Evolutionary conservation across 768 basidiomycete genomes (phyloP).

Genomic region (Mycena alexandri): DNA sequence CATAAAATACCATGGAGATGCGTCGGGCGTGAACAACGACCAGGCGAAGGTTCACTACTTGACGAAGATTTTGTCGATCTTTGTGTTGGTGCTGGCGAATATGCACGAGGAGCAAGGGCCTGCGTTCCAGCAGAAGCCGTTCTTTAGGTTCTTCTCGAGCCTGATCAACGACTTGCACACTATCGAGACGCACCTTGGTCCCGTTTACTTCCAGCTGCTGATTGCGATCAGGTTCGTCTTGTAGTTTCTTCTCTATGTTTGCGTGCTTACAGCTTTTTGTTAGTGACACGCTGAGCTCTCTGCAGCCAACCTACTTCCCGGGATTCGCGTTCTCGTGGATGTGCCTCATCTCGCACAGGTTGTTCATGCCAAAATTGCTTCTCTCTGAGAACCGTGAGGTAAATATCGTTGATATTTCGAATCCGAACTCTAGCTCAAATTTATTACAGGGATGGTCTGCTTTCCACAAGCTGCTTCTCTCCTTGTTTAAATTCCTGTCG

Average conservation of each 20-base stretch:
- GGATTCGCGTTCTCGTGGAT: conserved; percentile 99
- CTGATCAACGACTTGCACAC: conserved; percentile 91
- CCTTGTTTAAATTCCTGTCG: conserved; percentile 93
- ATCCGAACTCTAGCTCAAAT: conserved; percentile 26
- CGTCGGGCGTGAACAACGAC: conserved; percentile 91
- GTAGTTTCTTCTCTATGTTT: conserved; percentile 10
- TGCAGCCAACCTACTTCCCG: conserved; percentile 97
- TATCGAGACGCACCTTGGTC: conserved; percentile 87
- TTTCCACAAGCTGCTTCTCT: conserved; percentile 94
- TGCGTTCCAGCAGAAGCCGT: conserved; percentile 96
- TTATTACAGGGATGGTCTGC: conserved; percentile 86
- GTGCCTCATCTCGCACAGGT: conserved; percentile 92
- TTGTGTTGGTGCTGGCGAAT: conserved; percentile 94
- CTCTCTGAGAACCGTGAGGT: conserved; percentile 91
- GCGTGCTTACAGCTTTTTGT: conserved; percentile 29
- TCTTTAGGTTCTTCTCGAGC: conserved; percentile 98
- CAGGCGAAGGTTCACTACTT: conserved; percentile 97
- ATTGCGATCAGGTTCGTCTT: conserved; percentile 83
- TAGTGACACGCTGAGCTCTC: conserved; percentile 94
- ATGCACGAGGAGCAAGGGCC: conserved; percentile 94
- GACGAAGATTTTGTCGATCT: conserved; percentile 97
- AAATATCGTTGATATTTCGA: conserved; percentile 32
- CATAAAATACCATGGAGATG: conserved; percentile 99
- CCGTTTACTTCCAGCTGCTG: conserved; percentile 91
- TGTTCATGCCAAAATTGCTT: conserved; percentile 97